Conservation (phyloP, 169 alveolate species). For the Cryptosporidium viatorum region DNA sequence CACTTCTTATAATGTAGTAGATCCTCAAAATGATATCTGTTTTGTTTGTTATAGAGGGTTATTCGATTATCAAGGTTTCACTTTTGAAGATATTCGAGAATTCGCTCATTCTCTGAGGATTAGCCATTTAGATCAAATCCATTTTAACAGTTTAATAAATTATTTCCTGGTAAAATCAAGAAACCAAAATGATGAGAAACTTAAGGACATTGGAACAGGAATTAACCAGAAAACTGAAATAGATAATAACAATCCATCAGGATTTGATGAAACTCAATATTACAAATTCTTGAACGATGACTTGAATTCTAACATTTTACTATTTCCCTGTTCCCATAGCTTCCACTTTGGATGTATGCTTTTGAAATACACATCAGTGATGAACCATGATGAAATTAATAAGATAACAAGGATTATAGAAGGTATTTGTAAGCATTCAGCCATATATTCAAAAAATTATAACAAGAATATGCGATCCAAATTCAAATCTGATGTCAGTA, state of each 20-base stretch:
- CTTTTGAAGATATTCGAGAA: constrained; percentile 27
- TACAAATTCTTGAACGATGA: constrained; percentile 26
- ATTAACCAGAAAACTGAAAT: not conserved
- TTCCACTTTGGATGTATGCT: constrained; percentile 70
- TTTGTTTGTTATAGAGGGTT: constrained; percentile 30
- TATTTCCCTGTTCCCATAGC: constrained; percentile 68
- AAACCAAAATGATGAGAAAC: not conserved
- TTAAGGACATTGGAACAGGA: not conserved
- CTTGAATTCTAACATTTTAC: constrained; percentile 21
- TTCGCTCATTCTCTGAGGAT: constrained; percentile 17
- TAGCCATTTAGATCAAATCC: constrained; percentile 20
- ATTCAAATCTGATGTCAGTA: not conserved
- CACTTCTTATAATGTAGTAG: constrained; percentile 24
- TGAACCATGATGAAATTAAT: constrained; percentile 41
- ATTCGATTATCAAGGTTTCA: constrained; percentile 20
- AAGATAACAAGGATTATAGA: constrained; percentile 31
- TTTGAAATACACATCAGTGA: constrained; percentile 11
- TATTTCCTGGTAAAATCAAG: not conserved
- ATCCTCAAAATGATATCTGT: constrained; percentile 36
- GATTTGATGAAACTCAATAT: constrained; percentile 4
- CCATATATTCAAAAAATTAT: not conserved
- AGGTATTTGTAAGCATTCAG: constrained; percentile 34
- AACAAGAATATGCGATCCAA: not conserved
- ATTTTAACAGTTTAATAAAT: constrained; percentile 2
- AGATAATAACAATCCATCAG: not conserved